phyloP scores from a whole-genome alignment of 225 moss, liverwort and hornwort genomes.

The Pseudisothecium myosuroides region DNA sequence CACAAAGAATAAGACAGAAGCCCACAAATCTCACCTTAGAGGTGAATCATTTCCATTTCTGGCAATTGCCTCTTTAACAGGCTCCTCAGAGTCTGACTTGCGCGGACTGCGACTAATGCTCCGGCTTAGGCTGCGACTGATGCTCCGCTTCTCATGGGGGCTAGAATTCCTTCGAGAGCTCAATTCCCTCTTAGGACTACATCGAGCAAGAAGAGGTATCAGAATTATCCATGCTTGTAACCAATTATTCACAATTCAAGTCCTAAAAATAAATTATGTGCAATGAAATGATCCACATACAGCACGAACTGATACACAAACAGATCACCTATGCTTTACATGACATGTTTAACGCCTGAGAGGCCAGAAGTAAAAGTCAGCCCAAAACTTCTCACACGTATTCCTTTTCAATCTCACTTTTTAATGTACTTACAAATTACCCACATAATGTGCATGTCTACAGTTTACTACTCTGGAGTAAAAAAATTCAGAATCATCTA shows the following conservation, averaged over 20 bases:
- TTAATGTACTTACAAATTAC: background rate
- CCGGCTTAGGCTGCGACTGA: conserved; percentile 51
- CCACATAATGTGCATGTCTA: background rate
- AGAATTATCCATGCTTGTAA: background rate
- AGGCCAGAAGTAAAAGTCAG: background rate
- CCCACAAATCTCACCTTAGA: conserved; percentile 4
- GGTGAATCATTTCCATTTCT: conserved; percentile 77
- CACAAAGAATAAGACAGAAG: background rate
- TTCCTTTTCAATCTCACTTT: background rate
- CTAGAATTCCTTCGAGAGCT: conserved; percentile 32
- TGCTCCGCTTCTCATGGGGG: conserved; percentile 29
- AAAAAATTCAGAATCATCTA: background rate
- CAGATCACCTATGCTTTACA: background rate
- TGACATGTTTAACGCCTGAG: background rate
- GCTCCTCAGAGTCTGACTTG: conserved; percentile 54
- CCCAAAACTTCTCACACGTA: background rate
- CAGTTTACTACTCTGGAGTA: too few species aligned
- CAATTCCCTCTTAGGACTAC: conserved; percentile 50
- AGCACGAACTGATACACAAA: background rate
- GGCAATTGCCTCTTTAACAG: conserved; percentile 33
- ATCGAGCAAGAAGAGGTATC: background rate
- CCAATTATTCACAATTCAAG: background rate
- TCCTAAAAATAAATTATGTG: background rate
- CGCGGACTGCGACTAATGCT: conserved; percentile 69
- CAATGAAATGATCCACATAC: background rate